phyloP scores from a whole-genome alignment of 1,284 basidiomycete genomes.

The Microbotryomycetes sp. region DNA sequence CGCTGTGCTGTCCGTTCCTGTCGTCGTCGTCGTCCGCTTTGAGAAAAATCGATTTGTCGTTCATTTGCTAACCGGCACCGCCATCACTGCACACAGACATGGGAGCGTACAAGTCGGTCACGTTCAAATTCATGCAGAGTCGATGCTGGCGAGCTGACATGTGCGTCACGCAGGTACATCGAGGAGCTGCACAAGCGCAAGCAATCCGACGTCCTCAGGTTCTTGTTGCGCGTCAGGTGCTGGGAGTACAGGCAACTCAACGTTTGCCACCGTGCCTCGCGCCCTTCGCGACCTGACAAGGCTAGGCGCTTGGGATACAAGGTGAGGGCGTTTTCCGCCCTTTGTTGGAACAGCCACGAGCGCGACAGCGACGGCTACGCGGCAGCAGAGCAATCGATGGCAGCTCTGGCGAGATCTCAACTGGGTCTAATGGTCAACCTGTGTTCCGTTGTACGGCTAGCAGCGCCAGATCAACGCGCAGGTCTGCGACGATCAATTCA shows the following conservation, averaged over 20 bases:
- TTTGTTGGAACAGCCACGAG: too few relatives aligned
- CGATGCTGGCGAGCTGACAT: slow-evolving; percentile 14
- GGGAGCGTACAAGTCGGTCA: background rate
- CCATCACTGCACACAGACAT: background rate
- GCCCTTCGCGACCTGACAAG: slow-evolving; percentile 98
- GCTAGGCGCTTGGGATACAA: slow-evolving; percentile 98
- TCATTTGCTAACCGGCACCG: background rate
- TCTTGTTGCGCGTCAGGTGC: slow-evolving; percentile 97
- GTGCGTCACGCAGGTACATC: slow-evolving; percentile 89
- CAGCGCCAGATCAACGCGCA: too few relatives aligned
- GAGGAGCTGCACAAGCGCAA: slow-evolving; percentile 62
- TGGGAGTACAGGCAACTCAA: slow-evolving; percentile 99
- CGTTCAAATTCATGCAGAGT: background rate
- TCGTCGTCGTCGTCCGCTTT: too few relatives aligned
- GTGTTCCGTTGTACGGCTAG: too few relatives aligned
- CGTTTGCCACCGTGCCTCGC: slow-evolving; percentile 94
- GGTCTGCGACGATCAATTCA: too few relatives aligned
- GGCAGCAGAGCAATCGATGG: too few relatives aligned
- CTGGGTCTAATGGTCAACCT: too few relatives aligned
- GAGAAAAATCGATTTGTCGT: background rate
- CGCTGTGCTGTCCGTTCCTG: too few relatives aligned
- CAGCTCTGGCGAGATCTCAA: too few relatives aligned
- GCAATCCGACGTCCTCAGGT: slow-evolving; percentile 68
- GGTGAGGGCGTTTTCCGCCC: slow-evolving; percentile 22
- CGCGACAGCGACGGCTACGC: too few relatives aligned